phyloP scores from a whole-genome alignment of 2,329 filamentous ascomycete species.

The Verticillium nubilum region DNA sequence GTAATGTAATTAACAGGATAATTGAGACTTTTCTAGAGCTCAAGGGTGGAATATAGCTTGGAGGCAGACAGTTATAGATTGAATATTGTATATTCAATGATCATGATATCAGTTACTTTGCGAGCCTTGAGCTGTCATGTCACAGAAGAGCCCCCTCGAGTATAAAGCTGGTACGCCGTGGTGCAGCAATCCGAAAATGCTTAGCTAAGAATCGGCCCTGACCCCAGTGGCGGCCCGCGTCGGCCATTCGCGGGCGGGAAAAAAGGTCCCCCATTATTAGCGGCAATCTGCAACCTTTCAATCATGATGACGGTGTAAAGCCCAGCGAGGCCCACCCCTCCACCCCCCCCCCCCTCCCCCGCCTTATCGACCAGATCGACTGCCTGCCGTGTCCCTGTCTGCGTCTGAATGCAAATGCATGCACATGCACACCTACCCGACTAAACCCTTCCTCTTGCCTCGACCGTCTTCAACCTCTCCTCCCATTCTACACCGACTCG shows the following conservation, averaged over 20 bases:
- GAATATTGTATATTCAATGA: no score
- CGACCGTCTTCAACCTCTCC: background rate
- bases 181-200: background rate
- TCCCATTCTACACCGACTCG: background rate
- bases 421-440: conserved; percentile 3
- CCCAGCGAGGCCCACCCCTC: background rate
- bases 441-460: background rate
- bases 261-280: background rate
- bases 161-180: background rate
- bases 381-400: background rate
- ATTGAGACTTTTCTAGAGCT: no score
- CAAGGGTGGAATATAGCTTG: no score
- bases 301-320: background rate
- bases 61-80: no score
- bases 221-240: background rate
- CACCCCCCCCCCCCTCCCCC: background rate
- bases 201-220: background rate
- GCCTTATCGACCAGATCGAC: background rate
- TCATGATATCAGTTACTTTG: no score
- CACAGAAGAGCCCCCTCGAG: background rate
- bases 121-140: no score
- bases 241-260: background rate
- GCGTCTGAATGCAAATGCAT: background rate
- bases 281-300: no score
- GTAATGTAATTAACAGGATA: no score